These are phyloP conservation scores for Populus tremula DNA, from an alignment of 345 rosid genomes.

Conservation along the genomic window DNA sequence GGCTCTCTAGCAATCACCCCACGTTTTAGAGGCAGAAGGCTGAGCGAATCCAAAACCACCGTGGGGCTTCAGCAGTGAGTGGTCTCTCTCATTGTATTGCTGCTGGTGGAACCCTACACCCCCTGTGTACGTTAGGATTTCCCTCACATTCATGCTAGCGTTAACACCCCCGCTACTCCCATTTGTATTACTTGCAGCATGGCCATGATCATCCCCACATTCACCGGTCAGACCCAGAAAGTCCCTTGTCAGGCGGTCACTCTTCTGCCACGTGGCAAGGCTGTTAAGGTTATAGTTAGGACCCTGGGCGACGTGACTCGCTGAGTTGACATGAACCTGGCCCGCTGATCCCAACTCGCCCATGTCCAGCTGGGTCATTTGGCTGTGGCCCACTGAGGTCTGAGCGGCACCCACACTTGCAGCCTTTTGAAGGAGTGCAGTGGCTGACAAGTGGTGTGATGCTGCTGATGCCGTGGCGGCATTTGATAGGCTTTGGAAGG, in stretches of 20 bases:
- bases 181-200: slow-evolving; percentile 8
- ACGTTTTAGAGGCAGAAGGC: slow-evolving; percentile 37
- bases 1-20: slow-evolving; percentile 34
- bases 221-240: slow-evolving; percentile 59
- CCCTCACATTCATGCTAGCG: slow-evolving; percentile 41
- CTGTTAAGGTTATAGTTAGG: slow-evolving; percentile 30
- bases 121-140: slow-evolving; percentile 46
- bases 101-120: slow-evolving; percentile 43
- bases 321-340: slow-evolving; percentile 8
- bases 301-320: slow-evolving; percentile 25
- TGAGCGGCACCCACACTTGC: slow-evolving; percentile 48
- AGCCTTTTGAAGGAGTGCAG: slow-evolving; percentile 92
- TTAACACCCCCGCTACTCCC: slow-evolving; percentile 26
- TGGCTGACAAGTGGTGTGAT: slow-evolving; percentile 62
- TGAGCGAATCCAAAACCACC: slow-evolving; percentile 50
- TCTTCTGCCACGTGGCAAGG: slow-evolving; percentile 59
- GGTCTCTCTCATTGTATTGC: slow-evolving; percentile 42
- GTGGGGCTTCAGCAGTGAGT: slow-evolving; percentile 42
- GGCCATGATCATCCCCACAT: slow-evolving; percentile 15
- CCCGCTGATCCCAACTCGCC: slow-evolving; percentile 15
- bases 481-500: slow-evolving; percentile 37
- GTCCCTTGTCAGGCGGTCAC: slow-evolving; percentile 68
- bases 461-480: slow-evolving; percentile 30
- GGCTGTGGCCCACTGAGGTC: slow-evolving; percentile 33
- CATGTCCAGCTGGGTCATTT: slow-evolving; percentile 33